A percentile compares a stretch with the other conserved stretches of the same genome.
Conservation (phyloP, 2,329 filamentous ascomycete species). For the Chaetomiaceae sp. region DNA sequence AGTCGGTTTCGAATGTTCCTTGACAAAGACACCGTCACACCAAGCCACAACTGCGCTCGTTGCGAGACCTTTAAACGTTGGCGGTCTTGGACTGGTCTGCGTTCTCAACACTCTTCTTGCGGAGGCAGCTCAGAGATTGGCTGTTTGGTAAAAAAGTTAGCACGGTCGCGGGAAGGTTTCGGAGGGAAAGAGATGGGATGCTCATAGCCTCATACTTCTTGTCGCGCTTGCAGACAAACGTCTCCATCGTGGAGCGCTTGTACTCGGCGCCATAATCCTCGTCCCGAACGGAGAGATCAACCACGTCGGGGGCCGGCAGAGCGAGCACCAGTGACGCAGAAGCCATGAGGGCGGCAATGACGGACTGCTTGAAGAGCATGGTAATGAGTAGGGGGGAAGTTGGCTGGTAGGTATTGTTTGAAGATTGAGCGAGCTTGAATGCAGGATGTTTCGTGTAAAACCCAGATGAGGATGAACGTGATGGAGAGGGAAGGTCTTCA, state of each 20-base stretch:
- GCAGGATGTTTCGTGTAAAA: background rate
- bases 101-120: background rate
- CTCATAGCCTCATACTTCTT: constrained; percentile 2
- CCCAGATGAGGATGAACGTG: background rate
- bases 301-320: background rate
- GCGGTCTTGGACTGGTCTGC: constrained; percentile 3
- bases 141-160: background rate
- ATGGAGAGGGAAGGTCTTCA: background rate
- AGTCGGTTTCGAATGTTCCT: no score
- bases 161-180: background rate
- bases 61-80: background rate
- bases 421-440: background rate
- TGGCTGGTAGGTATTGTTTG: background rate
- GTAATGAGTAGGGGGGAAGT: background rate
- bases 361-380: constrained; percentile 6
- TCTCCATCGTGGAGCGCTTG: background rate
- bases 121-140: constrained; percentile 11
- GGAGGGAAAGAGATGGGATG: background rate
- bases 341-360: background rate
- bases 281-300: constrained; percentile 1
- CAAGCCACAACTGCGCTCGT: background rate
- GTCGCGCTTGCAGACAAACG: constrained; percentile 5
- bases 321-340: background rate
- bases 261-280: background rate
- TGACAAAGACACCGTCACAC: no score